Evolutionary conservation across 495 filamentous ascomycete species (phyloP).

Genomic region (Podospora bellae-mahoneyi): DNA sequence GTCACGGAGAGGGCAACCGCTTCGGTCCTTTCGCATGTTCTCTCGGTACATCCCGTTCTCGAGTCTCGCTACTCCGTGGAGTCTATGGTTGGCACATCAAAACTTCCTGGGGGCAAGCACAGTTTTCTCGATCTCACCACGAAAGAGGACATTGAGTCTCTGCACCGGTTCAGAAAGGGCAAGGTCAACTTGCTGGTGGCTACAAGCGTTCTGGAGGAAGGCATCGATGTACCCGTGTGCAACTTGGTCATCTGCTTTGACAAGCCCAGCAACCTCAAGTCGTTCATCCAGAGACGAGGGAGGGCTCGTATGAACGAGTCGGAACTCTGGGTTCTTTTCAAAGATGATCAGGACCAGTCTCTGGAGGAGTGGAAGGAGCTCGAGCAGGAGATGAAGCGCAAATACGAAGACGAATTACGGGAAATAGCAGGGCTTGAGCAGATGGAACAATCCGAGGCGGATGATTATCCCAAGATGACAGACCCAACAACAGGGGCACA

Average conservation of each 20-base stretch:
- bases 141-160: constrained; percentile 51
- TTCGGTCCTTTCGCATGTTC: constrained; percentile 60
- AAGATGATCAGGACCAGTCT: constrained; percentile 29
- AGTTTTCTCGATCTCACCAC: constrained; percentile 61
- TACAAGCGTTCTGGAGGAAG: constrained; percentile 87
- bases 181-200: constrained; percentile 74
- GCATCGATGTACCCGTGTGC: constrained; percentile 83
- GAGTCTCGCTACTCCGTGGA: constrained; percentile 56
- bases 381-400: constrained; percentile 68
- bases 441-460: constrained; percentile 52
- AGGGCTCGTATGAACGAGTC: constrained; percentile 72
- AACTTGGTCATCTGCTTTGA: constrained; percentile 87
- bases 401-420: constrained; percentile 69
- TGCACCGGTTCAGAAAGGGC: constrained; percentile 67
- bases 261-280: constrained; percentile 69
- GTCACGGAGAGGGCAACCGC: constrained; percentile 69
- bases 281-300: constrained; percentile 85
- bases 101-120: constrained; percentile 41
- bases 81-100: constrained; percentile 72
- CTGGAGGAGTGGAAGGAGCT: constrained; percentile 56
- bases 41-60: constrained; percentile 59
- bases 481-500: constrained; percentile 61
- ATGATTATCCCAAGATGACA: constrained; percentile 45
- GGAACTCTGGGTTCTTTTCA: constrained; percentile 63
- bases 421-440: constrained; percentile 43